Evolutionary conservation across 306 rosid species (phyloP).

Genomic region (Ochetophila trinervis): DNA sequence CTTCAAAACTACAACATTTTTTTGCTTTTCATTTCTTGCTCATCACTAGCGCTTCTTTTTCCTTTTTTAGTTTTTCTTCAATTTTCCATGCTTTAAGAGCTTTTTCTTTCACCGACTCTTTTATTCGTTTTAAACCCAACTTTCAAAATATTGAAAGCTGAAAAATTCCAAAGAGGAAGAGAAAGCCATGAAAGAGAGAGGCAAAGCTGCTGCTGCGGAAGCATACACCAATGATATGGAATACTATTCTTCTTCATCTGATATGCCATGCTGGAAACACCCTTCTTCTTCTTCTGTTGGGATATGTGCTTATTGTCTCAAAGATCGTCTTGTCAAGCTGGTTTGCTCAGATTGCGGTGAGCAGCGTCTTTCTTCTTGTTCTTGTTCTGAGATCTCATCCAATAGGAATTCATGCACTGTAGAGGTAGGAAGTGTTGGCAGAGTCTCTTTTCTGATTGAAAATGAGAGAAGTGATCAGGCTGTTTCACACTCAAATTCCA

Average conservation of each 20-base stretch:
- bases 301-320: constrained; percentile 79
- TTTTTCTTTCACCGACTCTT: constrained; percentile 1
- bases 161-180: background rate
- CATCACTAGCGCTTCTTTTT: background rate
- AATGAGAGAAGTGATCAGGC: constrained; percentile 56
- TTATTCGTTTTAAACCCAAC: constrained; percentile 13
- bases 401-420: constrained; percentile 77
- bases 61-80: background rate
- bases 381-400: constrained; percentile 88
- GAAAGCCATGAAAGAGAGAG: constrained; percentile 67
- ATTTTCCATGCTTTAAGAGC: background rate
- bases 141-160: constrained; percentile 3
- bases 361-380: constrained; percentile 94
- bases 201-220: constrained; percentile 50
- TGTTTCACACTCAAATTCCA: constrained; percentile 21
- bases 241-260: constrained; percentile 66
- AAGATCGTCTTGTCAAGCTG: constrained; percentile 73
- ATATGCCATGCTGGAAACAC: constrained; percentile 69
- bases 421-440: constrained; percentile 86
- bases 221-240: constrained; percentile 53
- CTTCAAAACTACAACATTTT: background rate
- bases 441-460: constrained; percentile 89
- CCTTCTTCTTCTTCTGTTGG: constrained; percentile 85
- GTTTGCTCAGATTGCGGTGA: constrained; percentile 99
- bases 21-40: constrained; percentile 6